phyloP scores from a whole-genome alignment of 768 basidiomycete genomes.

The Tulasnella sp. region DNA sequence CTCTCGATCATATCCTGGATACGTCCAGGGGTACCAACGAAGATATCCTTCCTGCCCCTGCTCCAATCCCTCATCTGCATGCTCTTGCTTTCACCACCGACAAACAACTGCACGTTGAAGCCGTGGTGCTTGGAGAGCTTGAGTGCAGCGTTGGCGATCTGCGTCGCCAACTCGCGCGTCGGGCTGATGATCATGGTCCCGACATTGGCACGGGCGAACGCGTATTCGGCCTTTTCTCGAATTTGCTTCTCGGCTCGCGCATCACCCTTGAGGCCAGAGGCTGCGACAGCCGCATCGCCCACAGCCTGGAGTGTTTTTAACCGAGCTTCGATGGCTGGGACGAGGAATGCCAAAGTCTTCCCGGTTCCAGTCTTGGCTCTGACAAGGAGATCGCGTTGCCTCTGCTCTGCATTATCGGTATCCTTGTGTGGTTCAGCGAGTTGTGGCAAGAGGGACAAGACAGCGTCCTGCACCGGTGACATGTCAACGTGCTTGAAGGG shows the following conservation, averaged over 20 bases:
- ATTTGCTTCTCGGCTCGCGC: slow-evolving; percentile 23
- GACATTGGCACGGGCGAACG: slow-evolving; percentile 39
- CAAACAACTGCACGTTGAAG: slow-evolving; percentile 61
- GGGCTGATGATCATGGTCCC: slow-evolving; percentile 80
- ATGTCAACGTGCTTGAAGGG: slow-evolving; percentile 63
- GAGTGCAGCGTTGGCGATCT: slow-evolving; percentile 76
- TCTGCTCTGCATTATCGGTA: slow-evolving; percentile 11
- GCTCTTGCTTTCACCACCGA: slow-evolving; percentile 62
- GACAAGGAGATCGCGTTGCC: slow-evolving; percentile 62
- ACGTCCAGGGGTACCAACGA: slow-evolving; percentile 86
- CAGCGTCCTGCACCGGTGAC: slow-evolving; percentile 74
- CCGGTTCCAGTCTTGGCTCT: slow-evolving; percentile 85
- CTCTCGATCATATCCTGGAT: slow-evolving; percentile 59
- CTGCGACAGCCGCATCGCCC: slow-evolving; percentile 32
- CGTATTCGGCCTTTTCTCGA: slow-evolving; percentile 24
- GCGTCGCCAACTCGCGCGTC: slow-evolving; percentile 80
- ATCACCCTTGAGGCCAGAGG: slow-evolving; percentile 34
- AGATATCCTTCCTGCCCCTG: slow-evolving; percentile 57
- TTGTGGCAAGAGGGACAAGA: slow-evolving; percentile 63
- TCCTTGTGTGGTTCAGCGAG: slow-evolving; percentile 45
- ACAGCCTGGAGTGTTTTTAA: slow-evolving; percentile 44
- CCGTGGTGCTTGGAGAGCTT: slow-evolving; percentile 54
- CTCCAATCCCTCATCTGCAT: slow-evolving; percentile 60
- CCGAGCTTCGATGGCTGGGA: slow-evolving; percentile 76
- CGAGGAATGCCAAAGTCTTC: slow-evolving; percentile 80